Conservation (phyloP, 306 rosid species). For the Vicia villosa region DNA sequence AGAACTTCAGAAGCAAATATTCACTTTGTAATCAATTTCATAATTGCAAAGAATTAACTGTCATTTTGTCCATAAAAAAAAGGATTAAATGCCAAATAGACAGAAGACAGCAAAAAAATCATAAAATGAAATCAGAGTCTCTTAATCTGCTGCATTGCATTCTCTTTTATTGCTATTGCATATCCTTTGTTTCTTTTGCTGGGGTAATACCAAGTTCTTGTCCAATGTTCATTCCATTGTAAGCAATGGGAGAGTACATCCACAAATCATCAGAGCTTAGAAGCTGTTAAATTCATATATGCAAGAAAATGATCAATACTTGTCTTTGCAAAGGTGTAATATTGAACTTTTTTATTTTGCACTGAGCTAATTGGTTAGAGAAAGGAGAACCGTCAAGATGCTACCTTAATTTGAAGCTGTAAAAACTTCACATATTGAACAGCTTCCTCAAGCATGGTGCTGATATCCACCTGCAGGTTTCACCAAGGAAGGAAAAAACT, state of each 20-base stretch:
- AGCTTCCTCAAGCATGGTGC: conserved; percentile 93
- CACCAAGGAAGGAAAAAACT: neutral
- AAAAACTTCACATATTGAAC: conserved; percentile 80
- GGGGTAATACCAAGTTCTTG: conserved; percentile 45
- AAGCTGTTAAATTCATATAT: conserved; percentile 46
- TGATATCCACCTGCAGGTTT: conserved; percentile 64
- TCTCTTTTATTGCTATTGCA: neutral
- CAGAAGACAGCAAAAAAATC: neutral
- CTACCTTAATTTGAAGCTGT: conserved; percentile 81
- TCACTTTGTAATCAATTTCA: neutral
- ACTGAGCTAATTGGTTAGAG: neutral
- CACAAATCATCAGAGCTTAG: conserved; percentile 83
- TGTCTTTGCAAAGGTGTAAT: neutral
- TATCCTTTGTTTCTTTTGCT: conserved; percentile 30
- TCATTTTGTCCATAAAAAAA: neutral
- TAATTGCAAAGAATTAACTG: neutral
- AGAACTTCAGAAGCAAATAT: neutral
- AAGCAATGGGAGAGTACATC: conserved; percentile 89
- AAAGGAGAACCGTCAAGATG: neutral
- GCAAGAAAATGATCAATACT: neutral
- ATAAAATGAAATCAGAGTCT: neutral
- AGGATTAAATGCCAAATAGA: neutral
- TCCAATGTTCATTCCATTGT: conserved; percentile 70
- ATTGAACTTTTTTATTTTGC: neutral
- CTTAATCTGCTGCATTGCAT: conserved; percentile 15